phyloP scores from a whole-genome alignment of 2,329 filamentous ascomycete species.

The Ophiocordyceps sinensis region DNA sequence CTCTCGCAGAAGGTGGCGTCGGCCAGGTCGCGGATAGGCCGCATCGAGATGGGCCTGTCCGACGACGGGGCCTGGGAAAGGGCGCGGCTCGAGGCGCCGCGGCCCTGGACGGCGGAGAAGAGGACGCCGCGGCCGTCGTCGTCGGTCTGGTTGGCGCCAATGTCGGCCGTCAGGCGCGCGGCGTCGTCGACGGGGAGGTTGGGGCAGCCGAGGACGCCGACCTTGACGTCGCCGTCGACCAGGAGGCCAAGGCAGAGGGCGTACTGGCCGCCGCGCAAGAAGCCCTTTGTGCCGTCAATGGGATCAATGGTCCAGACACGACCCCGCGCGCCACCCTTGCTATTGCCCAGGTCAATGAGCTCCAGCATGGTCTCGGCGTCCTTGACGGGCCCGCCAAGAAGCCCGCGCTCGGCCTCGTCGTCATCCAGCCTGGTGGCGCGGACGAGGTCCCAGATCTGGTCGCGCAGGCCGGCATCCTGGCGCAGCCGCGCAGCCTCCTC shows the following conservation, averaged over 20 bases:
- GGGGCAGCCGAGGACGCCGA: conserved; percentile 88
- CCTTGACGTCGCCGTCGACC: conserved; percentile 84
- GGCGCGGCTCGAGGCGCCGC: conserved; percentile 69
- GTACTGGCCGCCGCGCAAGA: conserved; percentile 91
- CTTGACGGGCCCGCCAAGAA: conserved; percentile 52
- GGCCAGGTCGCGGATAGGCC: conserved; percentile 54
- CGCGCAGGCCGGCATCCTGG: conserved; percentile 50
- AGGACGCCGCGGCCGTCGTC: conserved; percentile 72
- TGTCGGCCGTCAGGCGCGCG: conserved; percentile 41
- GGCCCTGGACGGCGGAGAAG: conserved; percentile 67
- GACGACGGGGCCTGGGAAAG: conserved; percentile 35
- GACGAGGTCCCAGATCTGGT: conserved; percentile 71
- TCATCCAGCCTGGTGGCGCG: conserved; percentile 52
- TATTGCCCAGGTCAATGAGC: conserved; percentile 53
- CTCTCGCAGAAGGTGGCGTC: conserved; percentile 91
- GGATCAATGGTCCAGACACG: conserved; percentile 95
- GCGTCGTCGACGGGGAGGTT: conserved; percentile 84
- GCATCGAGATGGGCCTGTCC: conserved; percentile 63
- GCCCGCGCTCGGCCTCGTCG: conserved; percentile 41
- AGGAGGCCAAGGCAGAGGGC: conserved; percentile 87
- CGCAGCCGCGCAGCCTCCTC: conserved; percentile 78
- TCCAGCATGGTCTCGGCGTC: conserved; percentile 52
- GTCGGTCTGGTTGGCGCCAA: conserved; percentile 60
- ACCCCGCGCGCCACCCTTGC: conserved; percentile 55
- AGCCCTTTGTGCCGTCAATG: conserved; percentile 96